These are phyloP conservation scores for Neofusicoccum parvum DNA, from an alignment of 2,329 filamentous ascomycete species.

Conservation along the genomic window DNA sequence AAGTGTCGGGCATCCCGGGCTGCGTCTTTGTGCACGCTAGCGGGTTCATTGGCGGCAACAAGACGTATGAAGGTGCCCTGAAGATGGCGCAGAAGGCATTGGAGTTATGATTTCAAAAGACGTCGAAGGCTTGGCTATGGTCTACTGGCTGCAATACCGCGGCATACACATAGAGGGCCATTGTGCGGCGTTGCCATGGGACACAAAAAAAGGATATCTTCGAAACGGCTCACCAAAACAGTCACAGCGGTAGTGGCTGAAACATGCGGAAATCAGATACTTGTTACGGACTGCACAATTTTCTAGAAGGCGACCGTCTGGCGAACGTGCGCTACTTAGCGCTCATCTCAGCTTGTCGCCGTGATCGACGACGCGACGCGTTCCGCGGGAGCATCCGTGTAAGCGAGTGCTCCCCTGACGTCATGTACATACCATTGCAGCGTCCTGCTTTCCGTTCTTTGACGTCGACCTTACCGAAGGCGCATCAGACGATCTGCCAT, in stretches of 20 bases:
- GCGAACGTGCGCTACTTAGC: slow-evolving; percentile 4
- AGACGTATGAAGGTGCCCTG: slow-evolving; percentile 83
- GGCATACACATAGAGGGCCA: not conserved
- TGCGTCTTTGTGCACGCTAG: slow-evolving; percentile 92
- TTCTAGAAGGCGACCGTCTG: not conserved
- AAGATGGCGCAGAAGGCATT: slow-evolving; percentile 79
- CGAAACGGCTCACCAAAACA: not conserved
- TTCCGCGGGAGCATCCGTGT: slow-evolving; percentile 6
- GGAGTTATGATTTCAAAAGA: not conserved
- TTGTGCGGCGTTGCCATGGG: not conserved
- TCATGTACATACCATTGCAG: not conserved
- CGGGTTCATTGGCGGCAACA: slow-evolving; percentile 95
- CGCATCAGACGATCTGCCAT: not conserved
- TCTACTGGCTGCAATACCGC: not conserved
- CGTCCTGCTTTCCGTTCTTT: not conserved
- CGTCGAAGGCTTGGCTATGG: not conserved
- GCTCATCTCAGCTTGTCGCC: not conserved
- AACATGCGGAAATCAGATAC: not conserved
- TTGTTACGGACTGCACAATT: not conserved
- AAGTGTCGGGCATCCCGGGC: slow-evolving; percentile 67
- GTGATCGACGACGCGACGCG: slow-evolving; percentile 8
- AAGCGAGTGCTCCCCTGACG: slow-evolving; percentile 10
- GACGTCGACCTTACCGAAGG: not conserved
- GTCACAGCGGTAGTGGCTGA: not conserved
- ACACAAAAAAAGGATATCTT: not conserved